Evolutionary conservation across 2,329 filamentous ascomycete species (phyloP).

Genomic region (Fusarium protoensiforme): DNA sequence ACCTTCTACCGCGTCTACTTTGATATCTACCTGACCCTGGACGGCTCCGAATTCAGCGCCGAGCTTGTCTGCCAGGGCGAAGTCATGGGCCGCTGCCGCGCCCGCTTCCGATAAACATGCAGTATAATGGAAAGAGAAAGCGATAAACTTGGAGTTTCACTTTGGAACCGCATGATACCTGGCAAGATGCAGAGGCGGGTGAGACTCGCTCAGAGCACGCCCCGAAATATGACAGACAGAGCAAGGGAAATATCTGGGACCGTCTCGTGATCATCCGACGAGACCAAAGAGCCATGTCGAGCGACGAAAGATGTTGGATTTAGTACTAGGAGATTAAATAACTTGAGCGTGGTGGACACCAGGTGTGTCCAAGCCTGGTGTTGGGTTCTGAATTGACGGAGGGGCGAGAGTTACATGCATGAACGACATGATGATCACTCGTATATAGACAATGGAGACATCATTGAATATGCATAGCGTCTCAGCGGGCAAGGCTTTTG

Average conservation of each 20-base stretch:
- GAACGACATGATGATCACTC: slow-evolving; percentile 37
- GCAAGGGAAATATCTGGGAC: slow-evolving; percentile 18
- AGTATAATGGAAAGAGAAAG: slow-evolving; percentile 21
- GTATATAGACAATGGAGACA: slow-evolving; percentile 34
- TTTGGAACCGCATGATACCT: slow-evolving; percentile 44
- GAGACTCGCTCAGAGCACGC: slow-evolving; percentile 12
- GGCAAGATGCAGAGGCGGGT: slow-evolving; percentile 29
- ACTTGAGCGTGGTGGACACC: slow-evolving; percentile 21
- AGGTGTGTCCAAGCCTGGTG: slow-evolving; percentile 30
- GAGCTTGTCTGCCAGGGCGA: slow-evolving; percentile 99
- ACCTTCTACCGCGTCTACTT: slow-evolving; percentile 90
- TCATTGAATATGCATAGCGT: slow-evolving; percentile 19
- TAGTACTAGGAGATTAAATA: slow-evolving; percentile 33
- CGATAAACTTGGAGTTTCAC: slow-evolving; percentile 39
- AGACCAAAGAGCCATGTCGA: slow-evolving; percentile 25
- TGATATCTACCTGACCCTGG: slow-evolving; percentile 89
- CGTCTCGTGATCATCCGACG: slow-evolving; percentile 16
- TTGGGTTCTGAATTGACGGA: slow-evolving; percentile 23
- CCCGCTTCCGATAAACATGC: slow-evolving; percentile 76
- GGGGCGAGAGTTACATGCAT: slow-evolving; percentile 32
- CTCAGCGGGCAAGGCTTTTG: neutral
- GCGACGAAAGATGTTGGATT: slow-evolving; percentile 37
- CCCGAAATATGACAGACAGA: slow-evolving; percentile 1
- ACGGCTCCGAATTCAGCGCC: slow-evolving; percentile 97
- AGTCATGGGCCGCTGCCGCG: slow-evolving; percentile 96